phyloP scores from a whole-genome alignment of 768 basidiomycete species.

The Mycena pura region DNA sequence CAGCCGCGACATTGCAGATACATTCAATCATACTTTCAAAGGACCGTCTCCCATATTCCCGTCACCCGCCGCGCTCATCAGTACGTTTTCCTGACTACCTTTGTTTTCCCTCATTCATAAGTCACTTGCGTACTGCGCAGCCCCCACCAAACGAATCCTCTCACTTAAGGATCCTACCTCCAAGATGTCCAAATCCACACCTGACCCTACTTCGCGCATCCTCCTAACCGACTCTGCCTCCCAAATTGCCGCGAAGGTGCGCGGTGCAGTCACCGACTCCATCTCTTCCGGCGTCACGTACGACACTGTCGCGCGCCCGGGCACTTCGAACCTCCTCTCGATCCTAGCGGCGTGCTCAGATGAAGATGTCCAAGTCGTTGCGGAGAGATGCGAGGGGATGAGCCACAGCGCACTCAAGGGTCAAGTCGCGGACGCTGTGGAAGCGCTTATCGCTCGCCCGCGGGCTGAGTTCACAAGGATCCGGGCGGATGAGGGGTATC shows the following conservation, averaged over 20 bases:
- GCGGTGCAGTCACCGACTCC: conserved; percentile 87
- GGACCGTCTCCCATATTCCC: conserved; percentile 64
- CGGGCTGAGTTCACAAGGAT: conserved; percentile 74
- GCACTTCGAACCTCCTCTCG: conserved; percentile 79
- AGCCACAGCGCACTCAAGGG: conserved; percentile 75
- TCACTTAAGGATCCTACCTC: conserved; percentile 84
- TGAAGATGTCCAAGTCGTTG: conserved; percentile 51
- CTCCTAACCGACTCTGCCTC: conserved; percentile 76
- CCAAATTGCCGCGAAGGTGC: conserved; percentile 74
- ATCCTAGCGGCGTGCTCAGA: conserved; percentile 80
- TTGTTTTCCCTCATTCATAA: background rate
- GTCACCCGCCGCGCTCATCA: conserved; percentile 72
- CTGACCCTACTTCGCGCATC: conserved; percentile 80
- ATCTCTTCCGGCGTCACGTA: conserved; percentile 69
- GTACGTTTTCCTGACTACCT: conserved; percentile 50
- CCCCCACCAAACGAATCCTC: conserved; percentile 80
- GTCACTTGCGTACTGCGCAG: conserved; percentile 48
- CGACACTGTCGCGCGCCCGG: conserved; percentile 82
- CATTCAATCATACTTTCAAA: conserved; percentile 77
- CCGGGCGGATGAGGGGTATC: conserved; percentile 61
- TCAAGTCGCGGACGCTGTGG: conserved; percentile 77
- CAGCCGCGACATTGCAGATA: conserved; percentile 79
- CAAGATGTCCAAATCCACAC: conserved; percentile 97
- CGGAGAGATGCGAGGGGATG: conserved; percentile 55
- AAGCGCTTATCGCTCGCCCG: conserved; percentile 68